Conservation (phyloP, 495 filamentous ascomycete species). For the Podospora pseudocomata region DNA sequence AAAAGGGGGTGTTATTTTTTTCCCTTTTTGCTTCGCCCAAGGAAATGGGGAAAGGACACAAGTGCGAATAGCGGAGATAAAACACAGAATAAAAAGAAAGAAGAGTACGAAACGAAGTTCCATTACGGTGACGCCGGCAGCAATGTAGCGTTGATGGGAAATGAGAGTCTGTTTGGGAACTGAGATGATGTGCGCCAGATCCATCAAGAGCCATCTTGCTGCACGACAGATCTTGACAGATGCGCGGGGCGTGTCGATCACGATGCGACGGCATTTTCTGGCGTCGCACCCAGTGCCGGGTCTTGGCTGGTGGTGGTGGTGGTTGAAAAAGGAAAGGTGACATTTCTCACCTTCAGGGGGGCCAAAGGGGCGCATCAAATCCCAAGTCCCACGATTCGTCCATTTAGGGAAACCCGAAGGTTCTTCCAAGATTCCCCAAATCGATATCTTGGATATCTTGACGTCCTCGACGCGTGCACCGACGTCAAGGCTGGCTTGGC, state of each 20-base stretch:
- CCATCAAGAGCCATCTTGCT: conserved; percentile 21
- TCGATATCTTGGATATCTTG: neutral
- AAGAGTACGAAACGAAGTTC: neutral
- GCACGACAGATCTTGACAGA: conserved; percentile 40
- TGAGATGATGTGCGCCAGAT: conserved; percentile 7
- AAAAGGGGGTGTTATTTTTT: neutral
- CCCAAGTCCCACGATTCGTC: neutral
- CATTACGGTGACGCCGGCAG: neutral
- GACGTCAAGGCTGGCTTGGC: neutral
- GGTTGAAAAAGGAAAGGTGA: conserved; percentile 15
- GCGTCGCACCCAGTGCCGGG: conserved; percentile 18
- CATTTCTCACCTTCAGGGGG: neutral
- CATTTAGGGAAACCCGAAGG: conserved; percentile 15
- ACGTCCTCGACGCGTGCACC: neutral
- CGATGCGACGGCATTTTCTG: conserved; percentile 30
- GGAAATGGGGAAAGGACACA: too few species aligned
- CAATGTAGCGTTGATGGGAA: neutral
- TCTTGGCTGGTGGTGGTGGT: conserved; percentile 14
- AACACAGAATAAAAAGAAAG: neutral
- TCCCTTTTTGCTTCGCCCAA: neutral
- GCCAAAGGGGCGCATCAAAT: conserved; percentile 5
- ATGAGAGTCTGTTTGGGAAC: conserved; percentile 6
- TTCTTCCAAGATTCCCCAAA: conserved; percentile 16
- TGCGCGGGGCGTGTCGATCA: conserved; percentile 34
- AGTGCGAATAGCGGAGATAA: neutral